Base-by-base conservation (phyloP, 1,139 yeast genomes). In the Candida freyschussii region DNA sequence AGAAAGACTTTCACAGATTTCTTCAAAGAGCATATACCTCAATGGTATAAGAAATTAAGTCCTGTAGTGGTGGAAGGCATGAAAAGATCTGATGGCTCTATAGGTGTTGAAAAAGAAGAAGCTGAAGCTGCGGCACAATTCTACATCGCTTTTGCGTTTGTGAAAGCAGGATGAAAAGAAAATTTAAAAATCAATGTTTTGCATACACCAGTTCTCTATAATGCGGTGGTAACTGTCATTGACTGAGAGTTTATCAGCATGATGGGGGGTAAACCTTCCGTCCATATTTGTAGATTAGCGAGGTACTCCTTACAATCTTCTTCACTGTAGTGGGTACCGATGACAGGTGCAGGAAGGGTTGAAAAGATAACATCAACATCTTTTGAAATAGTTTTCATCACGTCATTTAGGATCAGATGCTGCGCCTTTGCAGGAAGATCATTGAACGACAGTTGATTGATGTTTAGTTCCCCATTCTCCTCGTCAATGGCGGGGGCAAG, bases 161-260 rank as follows among this genome's bases (percentile, higher is more conserved):
- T 76, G 43, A 81, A 79, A 53, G 56, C 59, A 24, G 36, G 38
- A 20, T 26, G 23, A 32, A 14, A 3, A 20, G n/a, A 18, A 16
- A 6, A 7, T 20, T 13, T n/a, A 13, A 10, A 22, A 18, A 13
- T 17, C 8, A 9, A 18, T 19, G 10, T 13, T 21, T 26, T 17
- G 22, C 5, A 26, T 17, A 12, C 32, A 24, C 26, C 25, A 28
- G 14, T 10, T 13, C 5, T 11, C 46, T 63, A 84, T 43, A 84
- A 63, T 15, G 94, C 87, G 10, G 96, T 89, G 1, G 98, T 91
- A 2, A 91, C 97, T 0, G 98, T 91, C 65, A 89, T 86, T 0
- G 95, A 81, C 58, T 87, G 95, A 0, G 96, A 85, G 53, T 91
- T 89, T 36, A 91, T 68, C 41, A 91, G 59, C 52, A 91, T 56